Evolutionary conservation across 257 asterid genomes (phyloP).

Genomic region (Vinca minor): DNA sequence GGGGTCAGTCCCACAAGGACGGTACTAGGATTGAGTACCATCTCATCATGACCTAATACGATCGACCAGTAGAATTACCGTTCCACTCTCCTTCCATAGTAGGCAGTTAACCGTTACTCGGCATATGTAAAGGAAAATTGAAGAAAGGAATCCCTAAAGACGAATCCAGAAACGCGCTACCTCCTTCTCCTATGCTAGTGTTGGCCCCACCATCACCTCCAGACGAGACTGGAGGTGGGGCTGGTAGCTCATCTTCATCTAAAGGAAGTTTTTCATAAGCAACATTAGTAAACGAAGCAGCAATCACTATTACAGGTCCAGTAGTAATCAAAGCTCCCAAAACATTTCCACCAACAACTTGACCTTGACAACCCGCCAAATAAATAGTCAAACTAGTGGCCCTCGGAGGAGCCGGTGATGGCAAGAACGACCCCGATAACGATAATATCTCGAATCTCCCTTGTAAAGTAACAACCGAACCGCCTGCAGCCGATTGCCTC

Average conservation of each 20-base stretch:
- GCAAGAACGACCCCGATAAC: conserved; percentile 67
- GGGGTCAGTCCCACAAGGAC: too few species aligned
- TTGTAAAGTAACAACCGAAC: conserved; percentile 59
- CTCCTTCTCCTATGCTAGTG: too few species aligned
- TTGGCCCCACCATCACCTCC: conserved; percentile 17
- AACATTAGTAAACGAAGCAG: conserved; percentile 75
- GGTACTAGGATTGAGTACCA: too few species aligned
- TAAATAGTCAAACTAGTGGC: conserved; percentile 76
- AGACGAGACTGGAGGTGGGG: conserved; percentile 12
- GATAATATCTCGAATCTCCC: conserved; percentile 77
- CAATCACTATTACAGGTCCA: conserved; percentile 65
- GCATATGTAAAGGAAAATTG: conserved; percentile 46
- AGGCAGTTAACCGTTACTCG: conserved; percentile 51
- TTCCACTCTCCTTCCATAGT: conserved; percentile 71
- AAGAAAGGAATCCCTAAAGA: conserved; percentile 63
- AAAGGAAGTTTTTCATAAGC: conserved; percentile 75
- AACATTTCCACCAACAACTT: conserved; percentile 85
- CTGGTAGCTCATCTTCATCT: conserved; percentile 51
- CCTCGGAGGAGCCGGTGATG: conserved; percentile 90
- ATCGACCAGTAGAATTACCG: conserved; percentile 48
- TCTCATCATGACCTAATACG: conserved; percentile 48
- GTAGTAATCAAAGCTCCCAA: conserved; percentile 69
- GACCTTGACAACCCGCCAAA: conserved; percentile 79
- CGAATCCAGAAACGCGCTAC: conserved; percentile 48
- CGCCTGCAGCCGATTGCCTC: conserved; percentile 62